Evolutionary conservation across 2,329 filamentous ascomycete species (phyloP).

Genomic region (Curvularia verruculosa): DNA sequence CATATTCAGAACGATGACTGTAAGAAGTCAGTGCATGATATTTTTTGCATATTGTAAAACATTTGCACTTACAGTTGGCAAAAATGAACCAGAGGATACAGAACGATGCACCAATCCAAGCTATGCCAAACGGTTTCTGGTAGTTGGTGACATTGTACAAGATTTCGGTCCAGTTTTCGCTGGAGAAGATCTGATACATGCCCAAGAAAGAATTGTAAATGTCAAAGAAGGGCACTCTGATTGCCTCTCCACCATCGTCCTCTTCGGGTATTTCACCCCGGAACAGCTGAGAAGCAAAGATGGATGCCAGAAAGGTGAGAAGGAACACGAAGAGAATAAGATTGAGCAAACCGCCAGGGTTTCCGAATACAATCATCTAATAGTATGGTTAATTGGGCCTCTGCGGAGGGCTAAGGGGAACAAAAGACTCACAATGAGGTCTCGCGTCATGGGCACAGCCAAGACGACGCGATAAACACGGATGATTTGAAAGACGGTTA

Average conservation of each 20-base stretch:
- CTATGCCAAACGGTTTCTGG: conserved; percentile 69
- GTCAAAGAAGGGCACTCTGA: conserved; percentile 79
- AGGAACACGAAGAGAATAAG: conserved; percentile 96
- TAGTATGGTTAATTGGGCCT: conserved; percentile 23
- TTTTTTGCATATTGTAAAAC: neutral
- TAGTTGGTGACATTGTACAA: conserved; percentile 81
- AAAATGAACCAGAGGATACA: conserved; percentile 96
- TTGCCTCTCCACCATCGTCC: conserved; percentile 65
- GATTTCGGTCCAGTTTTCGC: conserved; percentile 92
- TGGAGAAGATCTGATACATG: conserved; percentile 97
- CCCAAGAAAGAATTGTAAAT: conserved; percentile 96
- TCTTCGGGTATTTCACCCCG: conserved; percentile 77
- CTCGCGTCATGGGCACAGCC: conserved; percentile 83
- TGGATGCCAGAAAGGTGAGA: conserved; percentile 90
- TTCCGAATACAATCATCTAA: conserved; percentile 78
- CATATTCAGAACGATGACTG: conserved; percentile 93
- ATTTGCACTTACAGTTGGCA: conserved; percentile 65
- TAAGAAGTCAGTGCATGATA: conserved; percentile 16
- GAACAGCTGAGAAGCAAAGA: conserved; percentile 92
- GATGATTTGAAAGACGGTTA: conserved; percentile 91
- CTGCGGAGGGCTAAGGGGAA: neutral
- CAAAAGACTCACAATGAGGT: conserved; percentile 68
- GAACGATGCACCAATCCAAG: conserved; percentile 92
- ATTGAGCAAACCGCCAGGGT: conserved; percentile 89
- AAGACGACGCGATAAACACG: conserved; percentile 91